Percentiles rank a stretch among this genome's conserved stretches.
phyloP scores from a whole-genome alignment of 305 asterid genomes.

The Solanum hybrid region DNA sequence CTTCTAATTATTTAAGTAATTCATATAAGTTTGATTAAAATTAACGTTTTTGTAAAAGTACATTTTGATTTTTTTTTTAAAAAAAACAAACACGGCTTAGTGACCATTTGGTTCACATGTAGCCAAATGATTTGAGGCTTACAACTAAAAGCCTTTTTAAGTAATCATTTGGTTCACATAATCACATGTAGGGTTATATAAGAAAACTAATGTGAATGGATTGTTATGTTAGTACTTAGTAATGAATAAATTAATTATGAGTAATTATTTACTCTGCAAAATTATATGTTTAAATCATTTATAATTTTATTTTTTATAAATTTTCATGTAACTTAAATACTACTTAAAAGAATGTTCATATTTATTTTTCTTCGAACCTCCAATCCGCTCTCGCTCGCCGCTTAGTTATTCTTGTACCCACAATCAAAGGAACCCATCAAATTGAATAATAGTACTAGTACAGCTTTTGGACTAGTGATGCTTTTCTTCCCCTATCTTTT shows the following conservation, averaged over 20 bases:
- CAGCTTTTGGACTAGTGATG: background rate
- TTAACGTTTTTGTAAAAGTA: background rate
- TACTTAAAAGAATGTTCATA: rapidly evolving
- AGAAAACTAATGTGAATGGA: background rate
- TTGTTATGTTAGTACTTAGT: background rate
- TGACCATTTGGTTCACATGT: background rate
- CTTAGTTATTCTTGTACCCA: background rate
- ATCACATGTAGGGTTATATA: background rate
- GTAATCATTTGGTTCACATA: background rate
- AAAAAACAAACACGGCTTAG: background rate
- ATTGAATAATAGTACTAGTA: background rate
- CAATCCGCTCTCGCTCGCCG: background rate
- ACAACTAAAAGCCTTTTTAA: background rate
- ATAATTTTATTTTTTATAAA: background rate
- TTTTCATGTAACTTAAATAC: background rate
- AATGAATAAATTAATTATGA: background rate
- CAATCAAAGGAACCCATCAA: background rate
- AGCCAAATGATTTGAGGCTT: background rate
- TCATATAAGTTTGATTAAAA: background rate
- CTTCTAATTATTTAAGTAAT: background rate
- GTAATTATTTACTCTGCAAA: background rate
- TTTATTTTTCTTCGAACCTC: too few species aligned
- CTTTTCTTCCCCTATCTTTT: background rate
- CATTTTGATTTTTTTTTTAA: background rate
- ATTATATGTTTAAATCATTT: too few species aligned